A percentile compares a stretch with the other conserved stretches of the same genome.
Conservation (phyloP, 495 filamentous ascomycete species). For the Podospora pseudocomata region DNA sequence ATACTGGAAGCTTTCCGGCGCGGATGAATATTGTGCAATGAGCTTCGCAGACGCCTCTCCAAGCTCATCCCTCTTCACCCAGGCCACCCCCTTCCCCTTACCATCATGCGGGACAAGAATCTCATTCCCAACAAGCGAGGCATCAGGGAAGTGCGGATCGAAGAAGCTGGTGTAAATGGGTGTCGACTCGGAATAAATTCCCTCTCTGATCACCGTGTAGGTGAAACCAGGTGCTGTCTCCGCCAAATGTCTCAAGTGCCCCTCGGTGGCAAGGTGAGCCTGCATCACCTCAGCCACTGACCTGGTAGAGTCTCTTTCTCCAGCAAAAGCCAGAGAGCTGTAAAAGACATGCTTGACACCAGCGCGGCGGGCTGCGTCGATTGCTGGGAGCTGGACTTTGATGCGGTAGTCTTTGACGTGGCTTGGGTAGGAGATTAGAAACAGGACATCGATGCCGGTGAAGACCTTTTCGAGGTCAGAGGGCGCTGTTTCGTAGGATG, state of each 20-base stretch:
- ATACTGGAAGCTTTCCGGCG: conserved; percentile 28
- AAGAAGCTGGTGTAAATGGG: conserved; percentile 67
- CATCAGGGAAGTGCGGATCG: conserved; percentile 31
- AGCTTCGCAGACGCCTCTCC: conserved; percentile 48
- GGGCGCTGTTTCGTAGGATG: conserved; percentile 40
- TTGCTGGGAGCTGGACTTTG: conserved; percentile 40
- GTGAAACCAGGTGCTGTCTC: conserved; percentile 23
- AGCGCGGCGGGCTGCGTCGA: conserved; percentile 54
- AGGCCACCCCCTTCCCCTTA: conserved; percentile 45
- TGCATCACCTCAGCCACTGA: conserved; percentile 57
- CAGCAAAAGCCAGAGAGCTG: conserved; percentile 59
- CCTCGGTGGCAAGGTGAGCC: conserved; percentile 62
- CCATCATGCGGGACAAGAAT: conserved; percentile 52
- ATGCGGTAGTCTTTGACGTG: conserved; percentile 29
- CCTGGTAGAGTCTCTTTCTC: conserved; percentile 21
- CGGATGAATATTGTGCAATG: conserved; percentile 30
- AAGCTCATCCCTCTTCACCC: conserved; percentile 51
- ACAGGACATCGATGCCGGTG: conserved; percentile 41
- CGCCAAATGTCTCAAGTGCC: conserved; percentile 45
- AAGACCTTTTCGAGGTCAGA: conserved; percentile 38
- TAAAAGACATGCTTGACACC: conserved; percentile 65
- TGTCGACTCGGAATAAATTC: conserved; percentile 64
- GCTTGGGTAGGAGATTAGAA: conserved; percentile 50
- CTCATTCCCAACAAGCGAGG: conserved; percentile 24
- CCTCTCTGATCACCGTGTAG: conserved; percentile 56